Conservation (phyloP, 805 yeast species). For the Danielia oregonensis region DNA sequence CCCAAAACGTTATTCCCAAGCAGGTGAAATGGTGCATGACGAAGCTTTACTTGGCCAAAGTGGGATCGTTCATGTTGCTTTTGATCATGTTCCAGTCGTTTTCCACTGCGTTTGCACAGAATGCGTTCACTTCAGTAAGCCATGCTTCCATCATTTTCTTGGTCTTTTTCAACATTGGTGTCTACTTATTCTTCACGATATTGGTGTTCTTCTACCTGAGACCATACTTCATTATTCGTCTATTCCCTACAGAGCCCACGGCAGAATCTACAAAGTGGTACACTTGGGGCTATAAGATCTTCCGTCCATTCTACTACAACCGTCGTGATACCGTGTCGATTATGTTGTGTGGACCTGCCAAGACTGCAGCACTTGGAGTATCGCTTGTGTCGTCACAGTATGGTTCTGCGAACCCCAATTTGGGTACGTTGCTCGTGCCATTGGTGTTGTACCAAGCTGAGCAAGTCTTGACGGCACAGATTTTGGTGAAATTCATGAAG, state of each 20-base stretch:
- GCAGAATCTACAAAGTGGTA: conserved; percentile 45
- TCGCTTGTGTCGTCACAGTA: conserved; percentile 78
- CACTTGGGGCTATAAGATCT: conserved; percentile 37
- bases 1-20: conserved; percentile 66
- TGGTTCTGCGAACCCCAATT: conserved; percentile 54
- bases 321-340: conserved; percentile 72
- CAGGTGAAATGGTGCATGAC: conserved; percentile 58
- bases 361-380: conserved; percentile 90
- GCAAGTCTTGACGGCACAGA: conserved; percentile 79
- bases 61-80: conserved; percentile 76
- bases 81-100: conserved; percentile 76
- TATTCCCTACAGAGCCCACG: conserved; percentile 47
- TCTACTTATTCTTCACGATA: conserved; percentile 71
- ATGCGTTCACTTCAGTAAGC: conserved; percentile 70
- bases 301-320: conserved; percentile 67
- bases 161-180: conserved; percentile 78
- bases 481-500: conserved; percentile 62
- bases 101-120: conserved; percentile 81
- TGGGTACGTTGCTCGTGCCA: conserved; percentile 76
- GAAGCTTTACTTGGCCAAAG: conserved; percentile 60
- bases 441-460: conserved; percentile 83
- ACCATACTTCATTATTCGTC: conserved; percentile 45
- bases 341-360: conserved; percentile 88
- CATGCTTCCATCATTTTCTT: conserved; percentile 68
- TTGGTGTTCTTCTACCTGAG: conserved; percentile 60